Evolutionary conservation across 345 rosid species (phyloP), one percentile per base, ranked within the genome.

Genomic region (Salix viminalis): DNA sequence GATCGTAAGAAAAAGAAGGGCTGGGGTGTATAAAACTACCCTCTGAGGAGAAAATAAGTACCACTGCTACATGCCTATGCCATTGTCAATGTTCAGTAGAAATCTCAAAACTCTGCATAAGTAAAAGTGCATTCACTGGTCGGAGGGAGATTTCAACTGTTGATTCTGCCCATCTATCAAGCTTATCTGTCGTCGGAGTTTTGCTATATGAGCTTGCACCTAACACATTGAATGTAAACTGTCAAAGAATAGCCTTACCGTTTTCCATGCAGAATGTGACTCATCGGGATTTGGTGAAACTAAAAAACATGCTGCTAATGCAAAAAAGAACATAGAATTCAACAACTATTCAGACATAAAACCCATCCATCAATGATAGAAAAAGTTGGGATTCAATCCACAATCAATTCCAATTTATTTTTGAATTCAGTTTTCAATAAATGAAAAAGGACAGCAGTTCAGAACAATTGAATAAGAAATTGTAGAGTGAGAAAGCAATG

Each of bases 91-190:
- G 52, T 10, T 58, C 75, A 70, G 46, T 12, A 72, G 30, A 77
- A 23, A 50, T 73, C 76, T 73, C 54, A 46, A 77, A 73, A 76
- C 42, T 28, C 67, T 70, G 48, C 70, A 41, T 12, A 48, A 52
- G 66, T 42, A 65, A 39, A 39, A 32, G 76, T 56, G 71, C 23
- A 73, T 67, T 90, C 84, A 90, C 76, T 85, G 90, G 41, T 88
- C 90, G 37, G 90, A 84, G 5, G 88, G 54, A 69, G 92, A 73
- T 84, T 84, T 90, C 72, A 87, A 67, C 13, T 86, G 89, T 75
- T 88, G 94, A 74, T 89, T 86, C 86, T 86, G 91, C 77, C 93
- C 84, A 74, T 82, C 79, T 74, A 82, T 74, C 70, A 75, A 60
- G 67, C 70, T 78, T 77, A 82, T 82, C 70, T 78, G 79, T 46